Evolutionary conservation across 306 rosid genomes (phyloP).

Genomic region (Carpinus viminea): DNA sequence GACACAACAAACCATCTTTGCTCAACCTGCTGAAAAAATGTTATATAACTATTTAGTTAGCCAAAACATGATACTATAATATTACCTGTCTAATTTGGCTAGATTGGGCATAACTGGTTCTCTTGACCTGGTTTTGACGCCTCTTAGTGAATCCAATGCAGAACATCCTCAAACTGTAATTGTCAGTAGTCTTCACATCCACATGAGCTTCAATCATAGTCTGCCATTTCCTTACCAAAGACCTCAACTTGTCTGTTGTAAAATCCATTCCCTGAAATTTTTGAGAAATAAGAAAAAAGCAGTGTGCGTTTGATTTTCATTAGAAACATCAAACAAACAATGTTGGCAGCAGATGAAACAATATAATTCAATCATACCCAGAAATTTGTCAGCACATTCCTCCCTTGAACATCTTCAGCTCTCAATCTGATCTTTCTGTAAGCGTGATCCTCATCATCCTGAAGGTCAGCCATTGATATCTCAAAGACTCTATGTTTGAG

Average conservation of each 20-base stretch:
- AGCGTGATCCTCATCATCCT: conserved; percentile 86
- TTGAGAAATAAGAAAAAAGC: neutral
- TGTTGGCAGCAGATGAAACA: neutral
- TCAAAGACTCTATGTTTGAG: conserved; percentile 95
- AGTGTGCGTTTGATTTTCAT: neutral
- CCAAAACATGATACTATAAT: neutral
- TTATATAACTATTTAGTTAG: neutral
- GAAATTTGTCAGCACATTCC: conserved; percentile 83
- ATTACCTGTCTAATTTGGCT: conserved; percentile 85
- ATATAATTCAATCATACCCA: conserved; percentile 52
- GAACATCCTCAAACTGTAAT: conserved; percentile 76
- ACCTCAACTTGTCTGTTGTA: conserved; percentile 88
- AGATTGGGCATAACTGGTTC: conserved; percentile 92
- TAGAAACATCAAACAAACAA: neutral
- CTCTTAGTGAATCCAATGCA: conserved; percentile 93
- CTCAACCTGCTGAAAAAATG: neutral
- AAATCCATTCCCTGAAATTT: conserved; percentile 76
- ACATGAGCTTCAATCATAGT: conserved; percentile 89
- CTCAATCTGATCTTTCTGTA: conserved; percentile 94
- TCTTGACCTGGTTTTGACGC: conserved; percentile 82
- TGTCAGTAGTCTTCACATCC: conserved; percentile 92
- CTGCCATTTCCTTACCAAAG: conserved; percentile 90
- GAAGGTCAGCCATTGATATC: conserved; percentile 93
- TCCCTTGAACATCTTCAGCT: conserved; percentile 94
- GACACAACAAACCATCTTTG: neutral